phyloP scores from a whole-genome alignment of 306 rosid genomes.

The Canavalia ensiformis region DNA sequence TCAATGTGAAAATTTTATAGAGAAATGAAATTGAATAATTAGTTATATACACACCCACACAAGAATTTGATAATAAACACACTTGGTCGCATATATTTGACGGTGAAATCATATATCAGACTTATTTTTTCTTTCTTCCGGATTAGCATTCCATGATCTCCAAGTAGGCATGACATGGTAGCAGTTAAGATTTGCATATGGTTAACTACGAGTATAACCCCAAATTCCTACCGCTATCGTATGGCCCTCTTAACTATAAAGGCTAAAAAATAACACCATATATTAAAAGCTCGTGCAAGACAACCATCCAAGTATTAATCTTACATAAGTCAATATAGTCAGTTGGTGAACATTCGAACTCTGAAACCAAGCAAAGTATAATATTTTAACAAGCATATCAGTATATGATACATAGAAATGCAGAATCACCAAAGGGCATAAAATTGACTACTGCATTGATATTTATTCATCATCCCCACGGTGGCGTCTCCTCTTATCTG shows the following conservation, averaged over 20 bases:
- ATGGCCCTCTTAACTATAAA: not conserved
- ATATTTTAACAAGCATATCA: constrained; percentile 4
- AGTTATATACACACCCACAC: too few relatives aligned
- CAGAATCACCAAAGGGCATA: not conserved
- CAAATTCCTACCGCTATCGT: not conserved
- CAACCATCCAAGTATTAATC: constrained; percentile 1
- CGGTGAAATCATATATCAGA: too few relatives aligned
- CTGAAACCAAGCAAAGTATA: constrained; percentile 32
- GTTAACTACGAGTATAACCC: not conserved
- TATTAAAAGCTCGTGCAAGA: not conserved
- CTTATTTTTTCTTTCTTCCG: too few relatives aligned
- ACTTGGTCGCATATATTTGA: too few relatives aligned
- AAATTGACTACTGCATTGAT: not conserved
- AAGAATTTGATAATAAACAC: too few relatives aligned
- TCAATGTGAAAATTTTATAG: too few relatives aligned
- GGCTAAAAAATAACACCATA: not conserved
- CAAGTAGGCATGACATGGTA: not conserved
- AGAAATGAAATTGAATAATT: too few relatives aligned
- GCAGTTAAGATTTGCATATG: not conserved
- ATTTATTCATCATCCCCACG: constrained; percentile 56
- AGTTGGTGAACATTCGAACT: constrained; percentile 1
- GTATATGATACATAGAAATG: constrained; percentile 10
- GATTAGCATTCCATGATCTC: too few relatives aligned
- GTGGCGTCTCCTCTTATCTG: constrained; percentile 69
- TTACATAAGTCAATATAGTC: constrained; percentile 15